Base-by-base conservation (phyloP, 192 early-diverging fungal species). In the Jimgerdemannia flammicorona region DNA sequence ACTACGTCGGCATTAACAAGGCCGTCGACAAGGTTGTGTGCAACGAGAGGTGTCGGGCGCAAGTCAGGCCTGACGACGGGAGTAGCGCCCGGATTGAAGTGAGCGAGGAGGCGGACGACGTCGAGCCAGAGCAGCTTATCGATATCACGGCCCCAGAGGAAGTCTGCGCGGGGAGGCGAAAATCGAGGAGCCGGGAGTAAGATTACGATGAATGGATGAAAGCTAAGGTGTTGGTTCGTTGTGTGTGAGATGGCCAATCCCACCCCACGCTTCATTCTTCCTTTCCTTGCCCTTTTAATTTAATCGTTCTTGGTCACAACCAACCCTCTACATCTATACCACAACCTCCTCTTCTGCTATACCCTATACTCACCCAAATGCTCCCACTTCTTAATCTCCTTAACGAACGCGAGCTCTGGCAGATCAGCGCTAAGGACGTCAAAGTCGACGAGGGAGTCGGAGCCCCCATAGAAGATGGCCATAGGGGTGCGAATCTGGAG, bases 401-500 rank as follows among this genome's bases (percentile, higher is more conserved):
- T 83, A 1, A 87, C 79, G 64, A 88, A 90, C 3, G 81, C 87
- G 8, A 91, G 67, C 19, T 90, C 87, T 0, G 87, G 87, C 10
- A 89, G 71, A 59, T 91, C 86, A 3, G 74, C 77, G 0, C 88
- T 49, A 18, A 93, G 80, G 18, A 83, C 80, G 6, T 89, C 71
- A 43, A 94, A 90, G 44, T 95, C 90, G 0, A 95, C 92, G 14
- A 98, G 84, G 3, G 93, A 93, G 73, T 98, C 95, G 14, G 89
- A 86, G 8, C 93, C 91, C 54, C 96, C 96, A 73, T 97, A 93
- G 82, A 98, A 98, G 66, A 98, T 80, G 4, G 94, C 94, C n/a
- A 98, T 91, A 0, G 91, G 94, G 7, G 95, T 95, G 44, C 81
- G 81, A 68, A 98, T 96, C 49, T 92, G 91, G 40, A 91, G 86